These are phyloP conservation scores for Lentinula raphanica DNA, from an alignment of 768 basidiomycete genomes.

Conservation along the genomic window DNA sequence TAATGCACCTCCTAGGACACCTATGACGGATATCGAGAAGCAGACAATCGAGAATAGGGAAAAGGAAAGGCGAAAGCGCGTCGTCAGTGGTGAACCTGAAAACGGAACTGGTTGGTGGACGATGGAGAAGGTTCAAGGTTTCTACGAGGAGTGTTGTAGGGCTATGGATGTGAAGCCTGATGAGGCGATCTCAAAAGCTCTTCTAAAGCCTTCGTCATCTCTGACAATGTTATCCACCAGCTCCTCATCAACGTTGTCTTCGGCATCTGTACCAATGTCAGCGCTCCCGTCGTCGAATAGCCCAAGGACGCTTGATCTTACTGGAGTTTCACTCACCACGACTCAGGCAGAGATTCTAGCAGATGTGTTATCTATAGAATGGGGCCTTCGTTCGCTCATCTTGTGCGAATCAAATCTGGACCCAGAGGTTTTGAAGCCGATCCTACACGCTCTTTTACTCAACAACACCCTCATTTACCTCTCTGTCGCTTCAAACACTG, in stretches of 20 bases:
- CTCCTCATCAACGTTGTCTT: background rate
- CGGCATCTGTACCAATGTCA: background rate
- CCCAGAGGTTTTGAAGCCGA: slow-evolving; percentile 82
- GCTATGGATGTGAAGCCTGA: slow-evolving; percentile 72
- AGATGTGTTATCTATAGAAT: slow-evolving; percentile 89
- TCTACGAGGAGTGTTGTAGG: slow-evolving; percentile 82
- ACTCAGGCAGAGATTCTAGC: slow-evolving; percentile 76
- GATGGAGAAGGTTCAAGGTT: slow-evolving; percentile 74
- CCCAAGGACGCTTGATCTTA: slow-evolving; percentile 75
- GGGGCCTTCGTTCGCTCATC: slow-evolving; percentile 83
- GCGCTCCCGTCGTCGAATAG: slow-evolving; percentile 36
- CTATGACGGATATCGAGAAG: slow-evolving; percentile 76
- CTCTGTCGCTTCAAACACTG: slow-evolving; percentile 82
- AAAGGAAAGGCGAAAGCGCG: slow-evolving; percentile 56
- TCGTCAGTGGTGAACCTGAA: slow-evolving; percentile 47
- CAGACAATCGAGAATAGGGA: slow-evolving; percentile 74
- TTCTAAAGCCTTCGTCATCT: background rate
- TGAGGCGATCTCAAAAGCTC: slow-evolving; percentile 28
- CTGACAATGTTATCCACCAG: background rate
- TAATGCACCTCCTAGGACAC: slow-evolving; percentile 76
- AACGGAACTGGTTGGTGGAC: slow-evolving; percentile 53
- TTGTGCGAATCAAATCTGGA: slow-evolving; percentile 87
- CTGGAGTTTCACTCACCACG: slow-evolving; percentile 67
- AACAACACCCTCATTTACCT: slow-evolving; percentile 75
- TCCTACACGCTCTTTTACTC: slow-evolving; percentile 86